Base-by-base conservation (phyloP, 495 filamentous ascomycete genomes). In the Lepidopterella palustris region DNA sequence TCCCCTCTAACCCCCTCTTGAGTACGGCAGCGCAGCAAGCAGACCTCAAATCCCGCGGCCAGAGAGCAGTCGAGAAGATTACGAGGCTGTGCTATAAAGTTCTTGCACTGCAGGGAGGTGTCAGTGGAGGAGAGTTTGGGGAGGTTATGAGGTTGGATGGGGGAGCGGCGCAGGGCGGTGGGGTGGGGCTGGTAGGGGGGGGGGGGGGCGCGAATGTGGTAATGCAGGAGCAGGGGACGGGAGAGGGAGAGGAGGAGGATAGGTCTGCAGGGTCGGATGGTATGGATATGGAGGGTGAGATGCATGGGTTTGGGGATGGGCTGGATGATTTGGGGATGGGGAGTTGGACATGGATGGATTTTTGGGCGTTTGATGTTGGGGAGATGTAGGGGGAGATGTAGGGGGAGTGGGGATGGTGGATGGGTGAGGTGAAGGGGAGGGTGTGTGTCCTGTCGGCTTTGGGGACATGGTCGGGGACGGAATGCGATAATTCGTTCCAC, bases 311-410 rank as follows among this genome's bases (percentile, higher is more conserved):
- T 10, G 23, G 23, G 18, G 47, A 3, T 3, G 28, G 55, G 28
- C 15, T 50, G 48, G 56, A 59, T 29, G 61, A 32, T 2, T n/a
- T 58, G 32, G 45, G 48, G 23, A 24, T 27, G 11, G 23, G 15
- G 15, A 57, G 62, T 31, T 64, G 62, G 62, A 53, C 45, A 1
- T 60, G 54, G 55, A 53, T 57, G 4, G 62, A 64, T 53, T 60
- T 64, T 32, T 64, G 62, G 62, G 57, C 29, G 25, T 64, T 60
- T 57, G 62, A 64, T 50, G 40, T 64, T 29, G 62, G 57, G 52
- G 57, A 64, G 23, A 55, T 61, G 20, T 57, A 45, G 57, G n/a
- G n/a, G n/a, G n/a, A n/a, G n/a, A n/a, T n/a, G n/a, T n/a, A n/a
- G n/a, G n/a, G n/a, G n/a, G n/a, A n/a, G n/a, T n/a, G n/a, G n/a